phyloP scores from a whole-genome alignment of 345 rosid species.

The Eucalyptus pauciflora region DNA sequence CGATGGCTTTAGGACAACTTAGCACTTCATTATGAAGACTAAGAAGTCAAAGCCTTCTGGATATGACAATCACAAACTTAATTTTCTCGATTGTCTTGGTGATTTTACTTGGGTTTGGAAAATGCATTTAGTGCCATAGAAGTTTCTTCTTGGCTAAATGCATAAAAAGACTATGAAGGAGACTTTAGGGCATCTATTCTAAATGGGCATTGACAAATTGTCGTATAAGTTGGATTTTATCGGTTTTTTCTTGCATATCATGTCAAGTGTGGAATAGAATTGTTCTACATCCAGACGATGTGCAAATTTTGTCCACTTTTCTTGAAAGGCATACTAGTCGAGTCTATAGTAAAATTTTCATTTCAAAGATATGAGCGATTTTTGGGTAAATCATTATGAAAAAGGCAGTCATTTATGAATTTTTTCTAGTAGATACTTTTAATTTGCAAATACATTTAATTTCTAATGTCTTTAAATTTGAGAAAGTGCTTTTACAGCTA shows the following conservation, averaged over 20 bases:
- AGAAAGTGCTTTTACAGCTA: too few relatives aligned
- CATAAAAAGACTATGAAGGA: background rate
- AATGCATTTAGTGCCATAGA: background rate
- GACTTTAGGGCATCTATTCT: background rate
- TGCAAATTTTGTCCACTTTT: background rate
- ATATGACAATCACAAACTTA: background rate
- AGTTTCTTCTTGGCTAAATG: background rate
- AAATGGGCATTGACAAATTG: background rate
- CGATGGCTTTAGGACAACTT: background rate
- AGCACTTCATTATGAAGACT: background rate
- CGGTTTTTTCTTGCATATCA: background rate
- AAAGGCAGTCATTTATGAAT: too few relatives aligned
- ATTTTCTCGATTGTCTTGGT: too few relatives aligned
- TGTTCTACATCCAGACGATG: background rate
- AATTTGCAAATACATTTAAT: too few relatives aligned
- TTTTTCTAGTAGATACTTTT: too few relatives aligned
- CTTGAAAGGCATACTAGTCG: background rate
- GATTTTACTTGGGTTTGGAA: too few relatives aligned
- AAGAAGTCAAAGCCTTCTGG: background rate
- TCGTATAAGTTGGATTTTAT: background rate
- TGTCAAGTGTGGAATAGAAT: background rate
- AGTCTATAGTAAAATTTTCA: background rate
- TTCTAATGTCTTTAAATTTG: too few relatives aligned
- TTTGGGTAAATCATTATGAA: too few relatives aligned
- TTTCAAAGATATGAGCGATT: background rate